A percentile compares a stretch with the other conserved stretches of the same genome.
Evolutionary conservation across 225 moss, liverwort and hornwort genomes (phyloP).

Genomic region (Antitrichia curtipendula): DNA sequence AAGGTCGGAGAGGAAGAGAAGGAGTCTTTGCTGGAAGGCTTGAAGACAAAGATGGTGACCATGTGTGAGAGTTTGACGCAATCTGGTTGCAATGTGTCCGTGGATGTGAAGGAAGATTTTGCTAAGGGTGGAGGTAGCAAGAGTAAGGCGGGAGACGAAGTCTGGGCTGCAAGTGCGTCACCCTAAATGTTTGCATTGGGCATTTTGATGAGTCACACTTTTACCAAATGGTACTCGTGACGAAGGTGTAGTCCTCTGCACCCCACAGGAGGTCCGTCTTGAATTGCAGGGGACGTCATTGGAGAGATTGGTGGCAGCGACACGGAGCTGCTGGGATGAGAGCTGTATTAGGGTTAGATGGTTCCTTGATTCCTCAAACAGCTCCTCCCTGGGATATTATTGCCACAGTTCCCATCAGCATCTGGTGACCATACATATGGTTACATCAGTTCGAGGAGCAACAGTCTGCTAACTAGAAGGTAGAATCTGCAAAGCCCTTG

Average conservation of each 20-base stretch:
- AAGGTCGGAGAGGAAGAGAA: conserved; percentile 28
- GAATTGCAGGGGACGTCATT: background rate
- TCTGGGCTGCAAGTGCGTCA: conserved; percentile 6
- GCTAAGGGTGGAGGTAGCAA: conserved; percentile 31
- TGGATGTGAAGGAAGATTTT: conserved; percentile 36
- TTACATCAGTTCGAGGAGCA: background rate
- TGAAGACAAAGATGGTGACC: conserved; percentile 20
- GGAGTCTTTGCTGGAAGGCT: conserved; percentile 11
- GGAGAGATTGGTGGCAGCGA: background rate
- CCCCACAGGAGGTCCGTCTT: background rate
- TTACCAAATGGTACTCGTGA: background rate
- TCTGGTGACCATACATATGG: background rate
- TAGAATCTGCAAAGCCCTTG: conserved; percentile 5
- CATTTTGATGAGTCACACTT: background rate
- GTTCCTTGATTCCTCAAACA: background rate
- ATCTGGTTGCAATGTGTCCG: conserved; percentile 31
- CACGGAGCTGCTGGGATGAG: background rate
- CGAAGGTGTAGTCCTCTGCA: background rate
- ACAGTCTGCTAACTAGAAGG: background rate
- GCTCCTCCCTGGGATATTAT: background rate
- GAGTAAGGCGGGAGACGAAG: conserved; percentile 38
- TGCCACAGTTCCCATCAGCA: background rate
- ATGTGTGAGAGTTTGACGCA: conserved; percentile 20
- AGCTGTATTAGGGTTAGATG: background rate
- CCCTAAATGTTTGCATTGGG: background rate